Base-by-base conservation (phyloP, 805 yeast genomes). In the Saccharomyces mikatae region DNA sequence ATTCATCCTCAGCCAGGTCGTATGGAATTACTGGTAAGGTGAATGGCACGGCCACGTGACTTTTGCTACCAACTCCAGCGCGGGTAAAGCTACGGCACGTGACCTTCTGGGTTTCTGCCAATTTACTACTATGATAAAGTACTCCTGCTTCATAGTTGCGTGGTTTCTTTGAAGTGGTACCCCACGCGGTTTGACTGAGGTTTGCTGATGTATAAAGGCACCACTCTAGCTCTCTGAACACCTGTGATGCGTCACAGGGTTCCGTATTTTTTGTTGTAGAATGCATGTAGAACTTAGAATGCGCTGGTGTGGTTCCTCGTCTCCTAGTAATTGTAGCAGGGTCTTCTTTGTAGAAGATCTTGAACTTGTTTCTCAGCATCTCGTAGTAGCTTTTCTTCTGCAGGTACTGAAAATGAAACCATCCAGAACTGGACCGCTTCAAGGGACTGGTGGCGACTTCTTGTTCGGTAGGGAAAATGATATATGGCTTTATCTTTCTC, bases 161-260 rank as follows among this genome's bases (percentile, higher is more conserved):
- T n/a, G 75, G 72, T 13, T 57, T 49, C 13, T 58, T 30, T 44
- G 65, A 60, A 14, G 72, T 71, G 4, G 64, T 70, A 0, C 96
- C 96, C 96, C 96, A 89, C 1, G 96, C 96, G 56, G 81, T 86
- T 53, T 80, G 80, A 31, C 91, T 84, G 46, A 87, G 62, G 63
- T 89, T 89, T 31, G 89, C 86, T 49, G 90, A 84, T 0, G 94
- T 86, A 64, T 86, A 74, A 5, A 86, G 66, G 21, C 83, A 77
- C 95, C 96, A 89, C 51, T 80, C 77, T 4, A 86, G 64, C 2
- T 54, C 46, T 4, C 51, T 44, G 32, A 64, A 61, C 2, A 54
- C 50, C 41, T 36, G 41, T 3, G 41, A 41, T n/a, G 17, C 41
- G 4, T 49, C 54, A 41, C 47, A 46, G 30, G 47, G 17, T 6